Percentiles rank a stretch among this genome's conserved stretches.
Evolutionary conservation across 2,329 filamentous ascomycete species (phyloP).

Genomic region (Sclerotinia borealis): DNA sequence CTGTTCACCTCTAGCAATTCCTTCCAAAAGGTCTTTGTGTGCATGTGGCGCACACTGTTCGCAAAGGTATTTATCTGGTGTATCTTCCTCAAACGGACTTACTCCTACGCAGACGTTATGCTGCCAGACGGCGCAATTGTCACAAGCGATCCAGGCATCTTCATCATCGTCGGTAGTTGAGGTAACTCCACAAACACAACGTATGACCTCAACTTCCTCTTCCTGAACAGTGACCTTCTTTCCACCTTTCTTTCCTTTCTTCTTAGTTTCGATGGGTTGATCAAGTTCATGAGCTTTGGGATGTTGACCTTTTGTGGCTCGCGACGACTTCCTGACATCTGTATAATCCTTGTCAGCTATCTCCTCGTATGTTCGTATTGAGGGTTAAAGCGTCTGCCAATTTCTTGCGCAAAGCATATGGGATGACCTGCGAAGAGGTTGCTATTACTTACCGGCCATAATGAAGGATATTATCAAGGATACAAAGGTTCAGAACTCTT

Average conservation of each 20-base stretch:
- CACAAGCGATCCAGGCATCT: constrained; percentile 93
- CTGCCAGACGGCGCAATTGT: constrained; percentile 89
- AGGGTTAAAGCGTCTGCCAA: background rate
- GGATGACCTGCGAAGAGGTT: constrained; percentile 9
- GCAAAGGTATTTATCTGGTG: constrained; percentile 84
- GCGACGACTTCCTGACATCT: constrained; percentile 70
- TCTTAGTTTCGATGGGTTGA: constrained; percentile 46
- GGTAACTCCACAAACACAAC: constrained; percentile 87
- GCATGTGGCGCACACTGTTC: constrained; percentile 77
- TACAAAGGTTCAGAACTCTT: constrained; percentile 25
- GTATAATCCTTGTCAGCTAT: constrained; percentile 23
- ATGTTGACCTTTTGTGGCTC: constrained; percentile 95
- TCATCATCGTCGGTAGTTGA: constrained; percentile 80
- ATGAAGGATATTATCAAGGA: constrained; percentile 18
- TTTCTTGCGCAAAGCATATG: background rate
- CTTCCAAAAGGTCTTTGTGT: constrained; percentile 74
- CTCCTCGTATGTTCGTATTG: background rate
- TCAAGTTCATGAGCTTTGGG: constrained; percentile 78
- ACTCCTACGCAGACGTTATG: constrained; percentile 95
- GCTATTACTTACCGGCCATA: constrained; percentile 55
- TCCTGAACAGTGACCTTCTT: constrained; percentile 49
- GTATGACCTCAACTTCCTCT: constrained; percentile 61
- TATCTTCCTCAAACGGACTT: constrained; percentile 65
- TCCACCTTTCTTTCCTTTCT: constrained; percentile 42
- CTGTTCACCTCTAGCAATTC: constrained; percentile 72